Evolutionary conservation across 495 filamentous ascomycete species (phyloP).

Genomic region (Oleoguttula mirabilis): DNA sequence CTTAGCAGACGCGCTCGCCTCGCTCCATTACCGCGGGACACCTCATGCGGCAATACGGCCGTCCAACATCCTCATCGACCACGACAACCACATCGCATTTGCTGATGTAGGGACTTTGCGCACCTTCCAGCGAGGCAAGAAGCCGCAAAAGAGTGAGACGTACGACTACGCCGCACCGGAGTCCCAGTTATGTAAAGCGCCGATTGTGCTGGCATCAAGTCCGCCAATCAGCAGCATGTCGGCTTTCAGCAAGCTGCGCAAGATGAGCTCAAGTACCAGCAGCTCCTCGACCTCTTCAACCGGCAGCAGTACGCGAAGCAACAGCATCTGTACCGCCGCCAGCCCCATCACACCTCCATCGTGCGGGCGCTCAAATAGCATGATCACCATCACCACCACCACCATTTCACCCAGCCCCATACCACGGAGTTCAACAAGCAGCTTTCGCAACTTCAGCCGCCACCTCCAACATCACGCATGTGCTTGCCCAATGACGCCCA

Average conservation of each 20-base stretch:
- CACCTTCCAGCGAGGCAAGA: slow-evolving; percentile 40
- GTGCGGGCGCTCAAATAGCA: slow-evolving; percentile 3
- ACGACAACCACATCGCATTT: slow-evolving; percentile 58
- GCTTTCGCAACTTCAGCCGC: slow-evolving; percentile 20
- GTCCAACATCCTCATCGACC: slow-evolving; percentile 66
- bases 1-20: slow-evolving; percentile 62
- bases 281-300: slow-evolving; percentile 15
- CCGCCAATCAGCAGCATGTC: slow-evolving; percentile 12
- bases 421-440: slow-evolving; percentile 1
- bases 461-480: slow-evolving; percentile 3
- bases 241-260: slow-evolving; percentile 15
- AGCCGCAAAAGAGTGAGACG: slow-evolving; percentile 55
- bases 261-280: slow-evolving; percentile 14
- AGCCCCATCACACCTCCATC: slow-evolving; percentile 8
- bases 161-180: slow-evolving; percentile 88
- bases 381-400: neutral
- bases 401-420: neutral
- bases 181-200: slow-evolving; percentile 12
- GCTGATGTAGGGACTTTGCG: slow-evolving; percentile 58
- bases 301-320: slow-evolving; percentile 14
- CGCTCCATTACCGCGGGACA: slow-evolving; percentile 60
- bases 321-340: slow-evolving; percentile 10
- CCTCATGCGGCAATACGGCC: slow-evolving; percentile 74
- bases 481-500: slow-evolving; percentile 1
- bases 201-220: slow-evolving; percentile 9